Evolutionary conservation across 2,329 filamentous ascomycete genomes (phyloP).

Genomic region (Diaporthe citrichinensis): DNA sequence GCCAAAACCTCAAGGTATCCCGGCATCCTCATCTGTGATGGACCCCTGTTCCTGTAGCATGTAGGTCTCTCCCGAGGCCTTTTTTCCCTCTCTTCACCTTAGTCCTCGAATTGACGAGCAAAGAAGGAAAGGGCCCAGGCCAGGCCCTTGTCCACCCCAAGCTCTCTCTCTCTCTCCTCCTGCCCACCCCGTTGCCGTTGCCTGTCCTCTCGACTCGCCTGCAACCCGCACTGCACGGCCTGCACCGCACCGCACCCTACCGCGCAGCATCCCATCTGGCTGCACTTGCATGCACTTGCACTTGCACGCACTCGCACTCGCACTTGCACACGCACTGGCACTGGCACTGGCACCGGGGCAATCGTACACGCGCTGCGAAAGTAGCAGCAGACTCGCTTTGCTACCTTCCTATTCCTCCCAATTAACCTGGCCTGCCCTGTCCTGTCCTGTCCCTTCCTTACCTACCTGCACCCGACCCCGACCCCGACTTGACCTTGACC

Average conservation of each 20-base stretch:
- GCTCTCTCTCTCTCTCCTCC: background rate
- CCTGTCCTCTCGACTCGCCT: slow-evolving; percentile 25
- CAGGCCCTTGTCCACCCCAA: background rate
- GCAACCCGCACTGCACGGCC: background rate
- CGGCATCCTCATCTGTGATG: slow-evolving; percentile 22
- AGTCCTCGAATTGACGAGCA: slow-evolving; percentile 22
- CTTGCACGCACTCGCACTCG: background rate
- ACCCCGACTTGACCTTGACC: slow-evolving; percentile 37
- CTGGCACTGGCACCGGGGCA: slow-evolving; percentile 16
- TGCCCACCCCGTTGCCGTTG: background rate
- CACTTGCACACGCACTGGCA: slow-evolving; percentile 2
- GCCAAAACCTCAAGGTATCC: slow-evolving; percentile 34
- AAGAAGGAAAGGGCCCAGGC: slow-evolving; percentile 8
- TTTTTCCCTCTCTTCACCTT: slow-evolving; percentile 10
- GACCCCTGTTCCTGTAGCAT: slow-evolving; percentile 32
- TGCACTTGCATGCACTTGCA: background rate
- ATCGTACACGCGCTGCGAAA: slow-evolving; percentile 21
- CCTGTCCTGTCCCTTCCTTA: background rate
- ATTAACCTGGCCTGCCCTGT: slow-evolving; percentile 26
- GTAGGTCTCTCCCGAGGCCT: slow-evolving; percentile 25
- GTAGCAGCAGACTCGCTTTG: slow-evolving; percentile 31
- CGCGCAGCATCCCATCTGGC: slow-evolving; percentile 5
- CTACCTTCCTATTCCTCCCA: slow-evolving; percentile 41
- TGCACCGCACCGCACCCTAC: background rate
- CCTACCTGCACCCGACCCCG: slow-evolving; percentile 22